Evolutionary conservation across 305 asterid species (phyloP).

Genomic region (Fraxinus sp.): DNA sequence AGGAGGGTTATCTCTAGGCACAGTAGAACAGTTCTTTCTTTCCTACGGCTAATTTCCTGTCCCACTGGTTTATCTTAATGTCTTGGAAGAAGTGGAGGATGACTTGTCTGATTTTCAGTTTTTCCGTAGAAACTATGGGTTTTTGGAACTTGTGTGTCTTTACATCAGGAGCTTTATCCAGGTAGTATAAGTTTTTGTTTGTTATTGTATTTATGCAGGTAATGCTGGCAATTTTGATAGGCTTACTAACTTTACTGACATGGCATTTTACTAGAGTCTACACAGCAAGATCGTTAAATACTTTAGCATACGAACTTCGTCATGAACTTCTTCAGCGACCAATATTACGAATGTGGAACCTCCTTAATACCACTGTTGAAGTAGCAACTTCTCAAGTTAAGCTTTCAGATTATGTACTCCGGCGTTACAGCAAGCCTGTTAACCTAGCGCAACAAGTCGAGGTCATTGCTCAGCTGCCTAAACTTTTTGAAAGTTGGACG

Average conservation of each 20-base stretch:
- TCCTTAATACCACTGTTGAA: constrained; percentile 77
- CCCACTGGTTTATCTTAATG: neutral
- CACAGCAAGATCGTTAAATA: constrained; percentile 66
- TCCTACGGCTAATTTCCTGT: neutral
- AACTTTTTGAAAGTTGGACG: neutral
- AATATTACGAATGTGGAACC: constrained; percentile 80
- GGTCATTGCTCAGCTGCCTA: constrained; percentile 39
- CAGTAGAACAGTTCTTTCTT: neutral
- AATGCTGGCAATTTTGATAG: constrained; percentile 86
- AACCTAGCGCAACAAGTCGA: constrained; percentile 76
- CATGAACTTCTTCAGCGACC: constrained; percentile 87
- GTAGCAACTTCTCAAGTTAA: constrained; percentile 85
- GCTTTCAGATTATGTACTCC: constrained; percentile 71
- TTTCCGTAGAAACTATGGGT: neutral
- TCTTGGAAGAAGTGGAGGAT: neutral
- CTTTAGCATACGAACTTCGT: constrained; percentile 79
- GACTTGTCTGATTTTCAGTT: neutral
- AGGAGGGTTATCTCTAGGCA: neutral
- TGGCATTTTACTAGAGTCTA: constrained; percentile 91
- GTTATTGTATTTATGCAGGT: constrained; percentile 48
- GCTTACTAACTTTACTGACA: constrained; percentile 73
- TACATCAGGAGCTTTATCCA: neutral
- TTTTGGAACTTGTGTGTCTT: neutral
- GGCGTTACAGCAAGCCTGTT: constrained; percentile 59
- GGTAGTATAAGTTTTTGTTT: constrained; percentile 6